Conservation (phyloP, 108 stramenopile genomes). For the Cyclotella distinguenda region DNA sequence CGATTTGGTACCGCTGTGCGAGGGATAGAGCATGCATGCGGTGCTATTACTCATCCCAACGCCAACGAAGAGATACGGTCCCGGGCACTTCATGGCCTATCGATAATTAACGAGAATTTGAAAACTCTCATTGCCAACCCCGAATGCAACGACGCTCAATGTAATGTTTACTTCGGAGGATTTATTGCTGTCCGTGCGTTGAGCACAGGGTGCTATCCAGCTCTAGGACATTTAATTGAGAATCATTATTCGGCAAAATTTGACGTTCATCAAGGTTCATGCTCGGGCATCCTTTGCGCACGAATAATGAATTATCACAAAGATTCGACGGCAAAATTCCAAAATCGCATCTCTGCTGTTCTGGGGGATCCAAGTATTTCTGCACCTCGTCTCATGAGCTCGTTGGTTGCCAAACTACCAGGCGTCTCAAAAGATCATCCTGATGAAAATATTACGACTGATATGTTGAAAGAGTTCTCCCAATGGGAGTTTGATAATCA, state of each 20-base stretch:
- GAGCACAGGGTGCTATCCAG: slow-evolving; percentile 33
- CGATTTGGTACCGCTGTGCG: slow-evolving; percentile 26
- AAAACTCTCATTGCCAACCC: slow-evolving; percentile 1
- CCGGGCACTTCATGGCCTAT: slow-evolving; percentile 15
- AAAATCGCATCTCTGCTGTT: slow-evolving; percentile 20
- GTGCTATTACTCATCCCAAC: slow-evolving; percentile 34
- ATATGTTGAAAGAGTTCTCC: slow-evolving; percentile 28
- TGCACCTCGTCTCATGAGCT: slow-evolving; percentile 13
- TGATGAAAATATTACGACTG: slow-evolving; percentile 19
- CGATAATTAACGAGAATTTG: slow-evolving; percentile 8
- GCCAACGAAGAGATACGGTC: slow-evolving; percentile 20
- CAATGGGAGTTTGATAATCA: slow-evolving; percentile 24
- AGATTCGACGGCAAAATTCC: slow-evolving; percentile 1
- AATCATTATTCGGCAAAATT: slow-evolving; percentile 44
- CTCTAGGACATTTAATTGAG: slow-evolving; percentile 34
- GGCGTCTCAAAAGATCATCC: slow-evolving; percentile 28
- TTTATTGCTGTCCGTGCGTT: slow-evolving; percentile 30
- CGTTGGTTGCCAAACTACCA: slow-evolving; percentile 22
- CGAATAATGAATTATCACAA: slow-evolving; percentile 34
- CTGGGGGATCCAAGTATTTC: slow-evolving; percentile 3
- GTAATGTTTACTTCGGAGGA: slow-evolving; percentile 26
- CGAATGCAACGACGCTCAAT: slow-evolving; percentile 6
- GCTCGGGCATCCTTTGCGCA: slow-evolving; percentile 36
- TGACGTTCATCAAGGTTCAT: slow-evolving; percentile 35
- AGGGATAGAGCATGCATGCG: slow-evolving; percentile 35